Evolutionary conservation across 75 land plant genomes (phyloP), one percentile per base, ranked within the genome.

Genomic region (Pinus albicaulis): DNA sequence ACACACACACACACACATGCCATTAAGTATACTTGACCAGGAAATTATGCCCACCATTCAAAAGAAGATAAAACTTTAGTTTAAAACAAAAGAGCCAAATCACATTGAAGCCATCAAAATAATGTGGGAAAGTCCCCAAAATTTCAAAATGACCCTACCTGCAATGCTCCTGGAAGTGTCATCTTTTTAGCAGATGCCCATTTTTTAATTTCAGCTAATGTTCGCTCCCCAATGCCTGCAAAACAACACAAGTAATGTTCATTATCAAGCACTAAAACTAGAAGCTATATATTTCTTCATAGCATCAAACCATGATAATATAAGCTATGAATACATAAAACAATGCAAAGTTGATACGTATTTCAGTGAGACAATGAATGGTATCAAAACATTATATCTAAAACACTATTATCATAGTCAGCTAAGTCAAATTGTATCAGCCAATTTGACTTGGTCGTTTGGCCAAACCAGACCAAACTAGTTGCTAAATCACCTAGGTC

Each of bases 181-280:
- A 75, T 19, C 1, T 79, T 56, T 75, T 25, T 19, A n/a, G 57
- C 57, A 15, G 38, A 56, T 36, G 80, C 80, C 80, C 80, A 79
- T 5, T 20, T 26, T 8, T 59, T 74, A 10, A 79, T 22, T 48
- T 16, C 26, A 20, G 48, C 52, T 12, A 79, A 26, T 52, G 79
- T 79, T 57, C 53, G 77, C 24, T 74, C 60, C 4, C 80, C 80
- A 60, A 79, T 57, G 17, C 80, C 80, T 79, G 62, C 22, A 34
- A 72, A 62, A 62, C 15, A 24, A 4, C 4, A 2, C 65, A 62
- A 26, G 15, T 34, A 25, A 16, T 12, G 65, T 26, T 62, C 65
- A 15, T 26, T 31, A 14, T 26, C 13, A 62, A 24, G 28, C 24
- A 62, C 65, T 25, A 12, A 8, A 44, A 26, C 4, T 12, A 4